phyloP scores from a whole-genome alignment of 805 yeast species.

The Candida silvatica region DNA sequence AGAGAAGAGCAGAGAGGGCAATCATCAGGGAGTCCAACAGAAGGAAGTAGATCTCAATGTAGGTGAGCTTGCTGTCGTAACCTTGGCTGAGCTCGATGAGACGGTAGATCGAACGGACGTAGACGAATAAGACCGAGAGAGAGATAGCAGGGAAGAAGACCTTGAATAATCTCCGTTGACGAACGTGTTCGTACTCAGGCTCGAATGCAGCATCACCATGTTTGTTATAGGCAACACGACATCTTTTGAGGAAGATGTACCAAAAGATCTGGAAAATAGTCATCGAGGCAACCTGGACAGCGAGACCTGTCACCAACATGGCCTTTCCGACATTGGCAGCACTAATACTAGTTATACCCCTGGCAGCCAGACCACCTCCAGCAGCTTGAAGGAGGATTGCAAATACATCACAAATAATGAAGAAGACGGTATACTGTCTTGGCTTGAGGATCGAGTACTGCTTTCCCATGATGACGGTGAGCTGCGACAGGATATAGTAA shows the following conservation, averaged over 20 bases:
- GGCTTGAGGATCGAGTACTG: slow-evolving; percentile 46
- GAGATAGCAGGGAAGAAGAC: slow-evolving; percentile 37
- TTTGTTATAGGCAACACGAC: slow-evolving; percentile 20
- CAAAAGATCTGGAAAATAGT: slow-evolving; percentile 44
- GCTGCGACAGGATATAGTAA: slow-evolving; percentile 61
- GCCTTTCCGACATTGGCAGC: slow-evolving; percentile 41
- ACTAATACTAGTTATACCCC: slow-evolving; percentile 25
- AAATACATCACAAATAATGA: slow-evolving; percentile 56
- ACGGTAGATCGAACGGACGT: slow-evolving; percentile 64
- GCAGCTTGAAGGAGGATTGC: slow-evolving; percentile 60
- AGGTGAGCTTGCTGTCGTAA: slow-evolving; percentile 59
- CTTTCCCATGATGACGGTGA: slow-evolving; percentile 53
- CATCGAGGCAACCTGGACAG: slow-evolving; percentile 70
- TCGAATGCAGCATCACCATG: slow-evolving; percentile 27
- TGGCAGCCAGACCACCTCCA: slow-evolving; percentile 71
- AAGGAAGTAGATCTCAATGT: slow-evolving; percentile 50
- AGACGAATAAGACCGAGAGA: slow-evolving; percentile 44
- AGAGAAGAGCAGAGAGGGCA: slow-evolving; percentile 34
- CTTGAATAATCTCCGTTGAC: slow-evolving; percentile 29
- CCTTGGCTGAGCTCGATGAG: slow-evolving; percentile 66
- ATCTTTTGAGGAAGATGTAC: slow-evolving; percentile 34
- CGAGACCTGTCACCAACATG: slow-evolving; percentile 72
- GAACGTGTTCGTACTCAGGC: slow-evolving; percentile 25
- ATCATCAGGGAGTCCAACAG: slow-evolving; percentile 58
- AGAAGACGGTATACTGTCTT: slow-evolving; percentile 52